Conservation (phyloP, 805 yeast genomes). For the Yarrowia keelungensis region DNA sequence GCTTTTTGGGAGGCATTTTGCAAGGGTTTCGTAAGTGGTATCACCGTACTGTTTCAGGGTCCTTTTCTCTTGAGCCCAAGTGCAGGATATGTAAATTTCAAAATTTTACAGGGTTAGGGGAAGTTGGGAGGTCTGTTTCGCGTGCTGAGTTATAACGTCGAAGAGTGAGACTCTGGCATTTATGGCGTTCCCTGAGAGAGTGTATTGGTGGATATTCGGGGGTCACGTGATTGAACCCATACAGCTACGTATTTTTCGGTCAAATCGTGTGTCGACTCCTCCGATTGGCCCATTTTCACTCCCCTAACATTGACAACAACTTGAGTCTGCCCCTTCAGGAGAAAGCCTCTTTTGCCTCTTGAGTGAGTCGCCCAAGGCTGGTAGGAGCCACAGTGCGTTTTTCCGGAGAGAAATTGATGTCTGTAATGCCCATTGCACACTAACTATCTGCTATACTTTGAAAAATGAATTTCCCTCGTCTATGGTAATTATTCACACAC, state of each 20-base stretch:
- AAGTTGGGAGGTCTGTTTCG: constrained; percentile 17
- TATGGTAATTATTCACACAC: too few relatives aligned
- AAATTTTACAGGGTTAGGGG: constrained; percentile 32
- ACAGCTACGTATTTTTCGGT: neutral
- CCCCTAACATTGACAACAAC: neutral
- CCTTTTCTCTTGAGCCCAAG: constrained; percentile 1
- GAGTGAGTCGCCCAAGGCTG: neutral
- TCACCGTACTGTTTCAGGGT: constrained; percentile 6
- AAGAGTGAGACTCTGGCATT: too few relatives aligned
- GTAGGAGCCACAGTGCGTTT: constrained; percentile 20
- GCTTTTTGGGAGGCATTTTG: constrained; percentile 66
- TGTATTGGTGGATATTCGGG: too few relatives aligned
- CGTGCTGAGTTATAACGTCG: too few relatives aligned
- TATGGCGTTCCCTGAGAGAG: too few relatives aligned
- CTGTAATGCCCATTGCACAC: too few relatives aligned
- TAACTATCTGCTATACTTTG: too few relatives aligned
- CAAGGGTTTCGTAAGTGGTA: constrained; percentile 31
- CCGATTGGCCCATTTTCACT: neutral
- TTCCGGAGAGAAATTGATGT: neutral
- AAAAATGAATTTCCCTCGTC: too few relatives aligned
- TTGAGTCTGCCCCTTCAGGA: constrained; percentile 6
- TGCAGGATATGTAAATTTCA: constrained; percentile 30
- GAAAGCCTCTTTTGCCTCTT: constrained; percentile 2
- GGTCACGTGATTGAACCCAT: neutral
- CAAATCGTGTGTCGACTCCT: neutral